These are phyloP conservation scores for Solanum paucissectum DNA, from an alignment of 257 asterid species.

Conservation along the genomic window DNA sequence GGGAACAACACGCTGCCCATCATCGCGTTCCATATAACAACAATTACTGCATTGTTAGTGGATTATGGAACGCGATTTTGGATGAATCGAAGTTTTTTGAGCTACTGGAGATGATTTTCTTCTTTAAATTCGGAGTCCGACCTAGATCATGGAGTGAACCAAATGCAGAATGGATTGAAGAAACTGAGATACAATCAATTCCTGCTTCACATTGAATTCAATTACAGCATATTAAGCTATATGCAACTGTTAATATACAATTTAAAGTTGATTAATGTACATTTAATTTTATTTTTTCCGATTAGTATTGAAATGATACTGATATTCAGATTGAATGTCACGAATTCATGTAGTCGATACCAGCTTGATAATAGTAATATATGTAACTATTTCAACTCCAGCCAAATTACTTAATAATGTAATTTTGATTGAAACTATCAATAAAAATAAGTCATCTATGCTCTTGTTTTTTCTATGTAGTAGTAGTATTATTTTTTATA, in stretches of 20 bases:
- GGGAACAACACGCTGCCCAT: constrained; percentile 61
- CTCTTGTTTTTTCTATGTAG: too few species aligned
- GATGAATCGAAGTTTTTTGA: constrained; percentile 41
- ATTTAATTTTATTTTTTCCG: background rate
- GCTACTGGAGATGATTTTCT: constrained; percentile 56
- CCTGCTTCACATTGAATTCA: background rate
- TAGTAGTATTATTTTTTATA: too few species aligned
- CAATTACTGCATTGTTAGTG: constrained; percentile 87
- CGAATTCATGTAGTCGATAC: background rate
- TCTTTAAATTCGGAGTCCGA: constrained; percentile 49
- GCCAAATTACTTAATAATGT: background rate
- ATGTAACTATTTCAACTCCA: background rate
- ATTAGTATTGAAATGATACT: background rate
- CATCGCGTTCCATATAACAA: constrained; percentile 71
- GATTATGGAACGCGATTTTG: constrained; percentile 51
- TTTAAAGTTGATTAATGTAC: background rate
- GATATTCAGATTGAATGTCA: background rate
- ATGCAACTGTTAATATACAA: background rate
- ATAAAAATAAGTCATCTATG: too few species aligned
- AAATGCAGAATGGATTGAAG: constrained; percentile 40
- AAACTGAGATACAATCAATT: background rate
- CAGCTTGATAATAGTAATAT: background rate
- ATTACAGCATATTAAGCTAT: background rate
- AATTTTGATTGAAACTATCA: too few species aligned
- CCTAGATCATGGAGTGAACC: constrained; percentile 77